Base-by-base conservation (phyloP, 2,329 filamentous ascomycete genomes). In the Fusarium mangiferae region DNA sequence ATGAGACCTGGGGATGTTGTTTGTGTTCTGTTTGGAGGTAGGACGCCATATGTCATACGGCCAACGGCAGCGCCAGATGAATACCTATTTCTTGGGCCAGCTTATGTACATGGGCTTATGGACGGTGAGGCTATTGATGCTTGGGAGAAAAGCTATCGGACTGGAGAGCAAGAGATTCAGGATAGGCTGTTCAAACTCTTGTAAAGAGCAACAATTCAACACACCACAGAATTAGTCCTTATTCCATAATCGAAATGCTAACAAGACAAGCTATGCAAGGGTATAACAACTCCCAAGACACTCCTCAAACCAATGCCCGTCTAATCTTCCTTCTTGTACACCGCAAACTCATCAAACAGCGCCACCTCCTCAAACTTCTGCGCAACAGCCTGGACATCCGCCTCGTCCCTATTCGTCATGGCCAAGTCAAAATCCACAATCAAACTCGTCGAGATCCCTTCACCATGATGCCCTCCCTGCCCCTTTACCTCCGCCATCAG, bases 291-390 rank as follows among this genome's bases (percentile, higher is more conserved):
- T 41, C 51, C 18, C 7, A 5, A 26, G 3, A 52, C 18, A 7
- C 30, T 54, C 7, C 7, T 14, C 12, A 36, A 38, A 17, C 4
- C 5, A 54, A 28, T 17, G 20, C 35, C 6, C 4, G 5, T 14
- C 36, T 39, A 38, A 41, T 55, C 58, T 20, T 66, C 62, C 20
- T 66, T 63, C 46, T 63, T 64, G 6, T 66, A 66, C 7, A 55
- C 62, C 18, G 28, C 58, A 63, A 66, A 66, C 46, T 66, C 62
- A 22, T 63, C 62, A 66, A 66, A 66, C 33, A 66, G 5, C 12
- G 46, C 62, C 20, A 63, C 58, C 10, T 66, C 62, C 15, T 66
- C 62, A 64, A 66, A 66, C 5, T 55, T 66, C 35, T 55, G 39
- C 8, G 58, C 62, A 45, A 66, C 33, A 46, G 62, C 58, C 13